Evolutionary conservation across 2,329 filamentous ascomycete genomes (phyloP).

Genomic region (Clathrospora elynae): DNA sequence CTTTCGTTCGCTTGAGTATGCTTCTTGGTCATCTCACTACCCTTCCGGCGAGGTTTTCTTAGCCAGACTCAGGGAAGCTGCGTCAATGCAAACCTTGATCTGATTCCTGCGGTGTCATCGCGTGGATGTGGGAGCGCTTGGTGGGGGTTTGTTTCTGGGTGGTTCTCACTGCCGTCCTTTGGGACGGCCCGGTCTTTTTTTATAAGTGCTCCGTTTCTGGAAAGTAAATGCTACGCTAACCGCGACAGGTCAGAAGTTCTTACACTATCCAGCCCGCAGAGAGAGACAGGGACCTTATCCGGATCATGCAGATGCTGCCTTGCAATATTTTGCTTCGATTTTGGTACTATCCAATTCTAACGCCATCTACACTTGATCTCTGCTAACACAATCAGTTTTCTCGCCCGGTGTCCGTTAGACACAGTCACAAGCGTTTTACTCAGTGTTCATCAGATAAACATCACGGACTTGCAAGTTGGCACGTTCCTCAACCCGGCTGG

Average conservation of each 20-base stretch:
- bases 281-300: too few relatives aligned
- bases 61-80: conserved; percentile 26
- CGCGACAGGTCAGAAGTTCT: not conserved
- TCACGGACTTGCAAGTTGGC: too few relatives aligned
- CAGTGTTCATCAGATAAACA: too few relatives aligned
- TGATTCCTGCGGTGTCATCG: conserved; percentile 11
- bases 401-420: too few relatives aligned
- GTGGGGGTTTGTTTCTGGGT: conserved; percentile 22
- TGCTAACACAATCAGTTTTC: too few relatives aligned
- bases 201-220: conserved; percentile 46
- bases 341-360: too few relatives aligned
- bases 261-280: too few relatives aligned
- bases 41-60: conserved; percentile 23
- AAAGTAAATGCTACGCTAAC: conserved; percentile 35
- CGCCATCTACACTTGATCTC: too few relatives aligned
- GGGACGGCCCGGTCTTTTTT: conserved; percentile 43
- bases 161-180: conserved; percentile 27
- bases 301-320: too few relatives aligned
- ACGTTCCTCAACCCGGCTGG: too few relatives aligned
- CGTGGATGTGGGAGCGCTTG: conserved; percentile 28
- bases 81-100: conserved; percentile 2
- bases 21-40: conserved; percentile 18
- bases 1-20: conserved; percentile 9
- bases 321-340: too few relatives aligned
- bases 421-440: too few relatives aligned